These are phyloP conservation scores for Diplodia scrobiculata DNA, from an alignment of 2,329 filamentous ascomycete genomes.

Conservation along the genomic window DNA sequence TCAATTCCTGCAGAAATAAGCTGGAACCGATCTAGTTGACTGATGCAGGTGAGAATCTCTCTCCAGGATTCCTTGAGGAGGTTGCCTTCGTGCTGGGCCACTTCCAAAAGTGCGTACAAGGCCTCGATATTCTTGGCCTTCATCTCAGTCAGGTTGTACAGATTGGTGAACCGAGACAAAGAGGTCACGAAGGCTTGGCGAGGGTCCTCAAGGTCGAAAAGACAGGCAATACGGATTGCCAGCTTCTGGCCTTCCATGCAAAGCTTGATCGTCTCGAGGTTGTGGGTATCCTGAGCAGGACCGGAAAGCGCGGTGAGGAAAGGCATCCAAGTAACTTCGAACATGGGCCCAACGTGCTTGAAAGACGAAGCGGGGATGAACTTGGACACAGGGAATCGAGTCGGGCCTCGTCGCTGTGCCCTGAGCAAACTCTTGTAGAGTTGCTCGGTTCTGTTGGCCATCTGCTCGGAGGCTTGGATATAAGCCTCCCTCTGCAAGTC, in stretches of 20 bases:
- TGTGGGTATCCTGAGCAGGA: slow-evolving; percentile 89
- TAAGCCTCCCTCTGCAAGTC: slow-evolving; percentile 93
- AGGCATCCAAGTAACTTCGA: slow-evolving; percentile 99
- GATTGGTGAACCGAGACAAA: slow-evolving; percentile 87
- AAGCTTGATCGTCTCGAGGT: slow-evolving; percentile 84
- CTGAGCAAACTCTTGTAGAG: slow-evolving; percentile 91
- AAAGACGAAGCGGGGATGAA: slow-evolving; percentile 94
- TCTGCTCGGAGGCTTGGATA: slow-evolving; percentile 92
- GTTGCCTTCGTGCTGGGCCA: slow-evolving; percentile 91
- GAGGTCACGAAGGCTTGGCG: slow-evolving; percentile 93
- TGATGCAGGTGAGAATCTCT: slow-evolving; percentile 91
- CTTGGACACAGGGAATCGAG: slow-evolving; percentile 65
- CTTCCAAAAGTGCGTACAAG: slow-evolving; percentile 84
- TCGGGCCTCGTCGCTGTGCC: slow-evolving; percentile 78
- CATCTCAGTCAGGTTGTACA: slow-evolving; percentile 95
- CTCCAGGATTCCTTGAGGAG: slow-evolving; percentile 88
- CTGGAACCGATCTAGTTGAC: slow-evolving; percentile 91
- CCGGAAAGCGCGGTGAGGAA: slow-evolving; percentile 93
- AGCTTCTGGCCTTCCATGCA: slow-evolving; percentile 96
- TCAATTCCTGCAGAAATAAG: slow-evolving; percentile 93
- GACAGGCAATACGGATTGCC: slow-evolving; percentile 86
- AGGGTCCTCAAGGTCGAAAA: slow-evolving; percentile 91
- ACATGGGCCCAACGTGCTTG: slow-evolving; percentile 96
- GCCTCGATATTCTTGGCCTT: slow-evolving; percentile 95
- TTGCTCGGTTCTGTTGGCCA: slow-evolving; percentile 77